Evolutionary conservation across 2,329 filamentous ascomycete genomes (phyloP).

Genomic region (Fonsecaea pedrosoi): DNA sequence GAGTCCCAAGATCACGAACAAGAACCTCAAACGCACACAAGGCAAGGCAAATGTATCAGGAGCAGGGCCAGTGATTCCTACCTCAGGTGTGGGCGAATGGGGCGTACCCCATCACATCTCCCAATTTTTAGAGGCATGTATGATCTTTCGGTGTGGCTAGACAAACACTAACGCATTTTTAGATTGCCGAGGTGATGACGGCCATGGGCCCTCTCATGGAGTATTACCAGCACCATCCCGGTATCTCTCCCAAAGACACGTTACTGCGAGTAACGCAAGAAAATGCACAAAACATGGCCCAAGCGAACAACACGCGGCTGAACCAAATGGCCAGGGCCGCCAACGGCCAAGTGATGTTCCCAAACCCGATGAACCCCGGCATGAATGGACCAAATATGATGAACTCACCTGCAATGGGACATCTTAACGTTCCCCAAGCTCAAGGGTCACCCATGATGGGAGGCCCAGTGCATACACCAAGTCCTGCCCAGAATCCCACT

Average conservation of each 20-base stretch:
- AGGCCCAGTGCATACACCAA: conserved; percentile 55
- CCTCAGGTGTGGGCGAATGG: conserved; percentile 52
- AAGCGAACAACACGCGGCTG: conserved; percentile 33
- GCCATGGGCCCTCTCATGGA: conserved; percentile 68
- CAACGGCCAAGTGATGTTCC: conserved; percentile 40
- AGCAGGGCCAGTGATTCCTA: conserved; percentile 51
- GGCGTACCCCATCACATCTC: conserved; percentile 65
- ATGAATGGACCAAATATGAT: conserved; percentile 59
- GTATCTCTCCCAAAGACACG: conserved; percentile 62
- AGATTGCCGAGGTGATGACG: conserved; percentile 71
- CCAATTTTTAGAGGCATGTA: conserved; percentile 66
- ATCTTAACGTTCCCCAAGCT: conserved; percentile 57
- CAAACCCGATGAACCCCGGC: conserved; percentile 48
- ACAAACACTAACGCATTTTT: conserved; percentile 36
- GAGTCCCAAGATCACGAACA: conserved; percentile 66
- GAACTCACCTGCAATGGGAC: conserved; percentile 64
- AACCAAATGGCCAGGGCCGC: conserved; percentile 38
- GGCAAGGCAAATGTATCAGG: conserved; percentile 34
- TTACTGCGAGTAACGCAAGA: conserved; percentile 58
- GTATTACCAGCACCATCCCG: conserved; percentile 60
- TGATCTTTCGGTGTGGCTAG: conserved; percentile 1
- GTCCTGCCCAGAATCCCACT: conserved; percentile 54
- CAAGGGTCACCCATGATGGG: conserved; percentile 61
- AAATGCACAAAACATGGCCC: conserved; percentile 45
- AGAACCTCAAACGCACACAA: conserved; percentile 58